phyloP scores from a whole-genome alignment of 2,329 filamentous ascomycete genomes.

The Falciphora oryzae region DNA sequence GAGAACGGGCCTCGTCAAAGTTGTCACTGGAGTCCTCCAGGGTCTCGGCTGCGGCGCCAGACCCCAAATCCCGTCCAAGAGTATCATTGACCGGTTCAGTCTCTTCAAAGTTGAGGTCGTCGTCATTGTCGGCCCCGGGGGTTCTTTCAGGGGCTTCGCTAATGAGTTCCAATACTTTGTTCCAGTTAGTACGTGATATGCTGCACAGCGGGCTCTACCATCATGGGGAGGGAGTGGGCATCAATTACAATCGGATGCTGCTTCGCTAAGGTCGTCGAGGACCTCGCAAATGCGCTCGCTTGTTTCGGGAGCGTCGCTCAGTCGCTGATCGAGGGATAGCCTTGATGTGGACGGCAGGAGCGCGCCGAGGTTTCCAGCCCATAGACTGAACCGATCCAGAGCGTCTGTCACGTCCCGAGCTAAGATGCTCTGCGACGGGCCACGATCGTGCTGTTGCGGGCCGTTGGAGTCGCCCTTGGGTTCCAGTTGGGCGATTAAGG shows the following conservation, averaged over 20 bases:
- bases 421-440: not conserved
- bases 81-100: too few relatives aligned
- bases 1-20: not conserved
- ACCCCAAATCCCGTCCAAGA: too few relatives aligned
- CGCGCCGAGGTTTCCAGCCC: constrained; percentile 2
- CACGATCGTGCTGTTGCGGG: not conserved
- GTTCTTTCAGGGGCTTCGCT: too few relatives aligned
- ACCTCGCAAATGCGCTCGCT: not conserved
- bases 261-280: not conserved
- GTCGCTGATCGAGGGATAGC: constrained; percentile 4
- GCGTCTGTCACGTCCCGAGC: not conserved
- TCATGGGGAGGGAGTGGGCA: too few relatives aligned
- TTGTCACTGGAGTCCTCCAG: too few relatives aligned
- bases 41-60: too few relatives aligned
- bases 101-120: too few relatives aligned
- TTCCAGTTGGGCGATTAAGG: not conserved
- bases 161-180: too few relatives aligned
- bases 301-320: not conserved
- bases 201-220: too few relatives aligned
- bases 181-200: too few relatives aligned
- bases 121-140: too few relatives aligned
- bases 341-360: not conserved
- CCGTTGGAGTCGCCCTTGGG: not conserved
- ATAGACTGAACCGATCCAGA: constrained; percentile 1
- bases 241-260: not conserved